A percentile compares a stretch with the other conserved stretches of the same genome.
Evolutionary conservation across 2,329 filamentous ascomycete species (phyloP).

Genomic region (Beauveria asiatica): DNA sequence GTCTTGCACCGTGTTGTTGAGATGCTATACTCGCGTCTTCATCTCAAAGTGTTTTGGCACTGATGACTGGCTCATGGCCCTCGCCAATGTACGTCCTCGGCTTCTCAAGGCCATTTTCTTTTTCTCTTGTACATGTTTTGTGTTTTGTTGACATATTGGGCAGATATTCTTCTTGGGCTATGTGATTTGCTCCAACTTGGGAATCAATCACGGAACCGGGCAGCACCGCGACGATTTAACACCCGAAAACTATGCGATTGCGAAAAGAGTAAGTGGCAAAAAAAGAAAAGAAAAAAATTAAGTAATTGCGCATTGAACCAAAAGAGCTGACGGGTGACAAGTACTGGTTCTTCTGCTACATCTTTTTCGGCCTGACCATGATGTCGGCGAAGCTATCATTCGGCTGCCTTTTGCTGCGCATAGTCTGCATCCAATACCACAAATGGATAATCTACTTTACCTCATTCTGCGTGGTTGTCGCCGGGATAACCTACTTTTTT

Average conservation of each 20-base stretch:
- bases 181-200: constrained; percentile 20
- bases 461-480: constrained; percentile 20
- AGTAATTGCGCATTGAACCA: background rate
- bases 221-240: constrained; percentile 23
- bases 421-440: constrained; percentile 15
- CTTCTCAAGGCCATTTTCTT: background rate
- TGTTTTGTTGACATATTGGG: background rate
- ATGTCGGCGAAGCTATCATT: constrained; percentile 19
- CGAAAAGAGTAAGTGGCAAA: constrained; percentile 23
- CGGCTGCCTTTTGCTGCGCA: constrained; percentile 20
- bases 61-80: constrained; percentile 30
- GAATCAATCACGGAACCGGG: constrained; percentile 28
- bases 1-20: constrained; percentile 19
- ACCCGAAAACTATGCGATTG: constrained; percentile 16
- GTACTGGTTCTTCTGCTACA: constrained; percentile 19
- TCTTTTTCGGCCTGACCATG: constrained; percentile 19
- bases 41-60: constrained; percentile 26
- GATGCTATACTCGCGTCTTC: constrained; percentile 24
- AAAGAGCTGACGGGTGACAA: background rate
- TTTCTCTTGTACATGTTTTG: background rate
- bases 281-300: too few species aligned
- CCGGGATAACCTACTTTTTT: constrained; percentile 24
- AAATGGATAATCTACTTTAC: constrained; percentile 21
- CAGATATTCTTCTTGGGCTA: constrained; percentile 21
- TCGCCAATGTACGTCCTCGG: constrained; percentile 19